These are phyloP conservation scores for Hypholoma sublateritium DNA, from an alignment of 768 basidiomycete species.

Conservation along the genomic window DNA sequence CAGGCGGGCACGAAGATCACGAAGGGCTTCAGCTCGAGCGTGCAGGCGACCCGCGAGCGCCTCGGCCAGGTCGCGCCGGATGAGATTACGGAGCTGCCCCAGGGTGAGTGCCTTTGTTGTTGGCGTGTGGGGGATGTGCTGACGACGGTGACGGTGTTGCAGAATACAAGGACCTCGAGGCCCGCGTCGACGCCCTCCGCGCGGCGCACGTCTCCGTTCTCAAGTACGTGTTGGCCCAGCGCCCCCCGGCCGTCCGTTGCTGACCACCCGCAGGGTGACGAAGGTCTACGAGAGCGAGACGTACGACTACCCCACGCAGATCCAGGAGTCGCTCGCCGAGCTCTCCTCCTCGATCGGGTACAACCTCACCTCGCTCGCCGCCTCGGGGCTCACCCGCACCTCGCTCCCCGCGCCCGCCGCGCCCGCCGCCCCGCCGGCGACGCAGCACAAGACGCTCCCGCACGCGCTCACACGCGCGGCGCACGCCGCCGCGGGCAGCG, in stretches of 20 bases:
- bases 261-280: constrained; percentile 57
- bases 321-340: constrained; percentile 53
- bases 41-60: constrained; percentile 85
- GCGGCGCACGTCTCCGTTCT: constrained; percentile 73
- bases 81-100: constrained; percentile 93
- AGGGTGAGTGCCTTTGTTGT: constrained; percentile 47
- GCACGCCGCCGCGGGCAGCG: constrained; percentile 49
- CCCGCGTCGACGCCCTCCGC: constrained; percentile 89
- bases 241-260: not conserved
- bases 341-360: constrained; percentile 50
- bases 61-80: constrained; percentile 87
- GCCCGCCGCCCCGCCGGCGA: constrained; percentile 51
- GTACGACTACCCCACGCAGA: constrained; percentile 88
- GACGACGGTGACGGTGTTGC: constrained; percentile 9
- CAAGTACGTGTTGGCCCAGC: constrained; percentile 51
- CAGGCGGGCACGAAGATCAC: constrained; percentile 74
- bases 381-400: constrained; percentile 85
- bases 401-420: constrained; percentile 72
- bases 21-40: constrained; percentile 78
- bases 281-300: constrained; percentile 87
- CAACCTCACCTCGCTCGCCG: constrained; percentile 81
- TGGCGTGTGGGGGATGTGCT: no score
- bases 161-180: constrained; percentile 97
- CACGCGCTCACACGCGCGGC: constrained; percentile 91
- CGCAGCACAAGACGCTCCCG: constrained; percentile 93